These are phyloP conservation scores for Ceratocystis lukuohia DNA, from an alignment of 2,329 filamentous ascomycete genomes.

Conservation along the genomic window DNA sequence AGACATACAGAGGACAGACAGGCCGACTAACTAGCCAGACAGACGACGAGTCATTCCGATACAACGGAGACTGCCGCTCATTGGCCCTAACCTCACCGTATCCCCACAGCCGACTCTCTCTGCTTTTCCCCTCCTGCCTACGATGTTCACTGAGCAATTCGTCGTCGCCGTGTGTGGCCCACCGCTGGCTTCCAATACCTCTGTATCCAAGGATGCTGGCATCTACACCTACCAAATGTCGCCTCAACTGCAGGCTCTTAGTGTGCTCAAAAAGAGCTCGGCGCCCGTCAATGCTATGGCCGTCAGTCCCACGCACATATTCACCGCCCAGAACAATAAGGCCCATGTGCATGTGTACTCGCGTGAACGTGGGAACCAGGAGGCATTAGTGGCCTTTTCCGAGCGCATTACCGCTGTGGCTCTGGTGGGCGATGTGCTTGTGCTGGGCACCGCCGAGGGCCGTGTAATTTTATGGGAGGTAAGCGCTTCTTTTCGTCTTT, in stretches of 20 bases:
- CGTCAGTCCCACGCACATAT: slow-evolving; percentile 69
- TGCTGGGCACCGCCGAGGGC: slow-evolving; percentile 73
- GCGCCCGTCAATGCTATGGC: slow-evolving; percentile 67
- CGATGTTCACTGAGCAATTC: slow-evolving; percentile 48
- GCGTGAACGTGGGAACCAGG: slow-evolving; percentile 69
- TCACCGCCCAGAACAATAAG: slow-evolving; percentile 82
- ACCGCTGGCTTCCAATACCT: slow-evolving; percentile 46
- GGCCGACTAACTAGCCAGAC: too few species aligned
- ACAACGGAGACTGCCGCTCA: background rate
- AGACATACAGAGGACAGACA: background rate
- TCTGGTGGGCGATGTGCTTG: slow-evolving; percentile 57
- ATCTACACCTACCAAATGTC: slow-evolving; percentile 77
- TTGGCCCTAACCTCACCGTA: background rate
- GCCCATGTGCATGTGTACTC: slow-evolving; percentile 89
- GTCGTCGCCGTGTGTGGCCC: slow-evolving; percentile 45
- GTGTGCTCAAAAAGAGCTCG: slow-evolving; percentile 83
- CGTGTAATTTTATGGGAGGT: slow-evolving; percentile 90
- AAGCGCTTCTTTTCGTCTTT: slow-evolving; percentile 24
- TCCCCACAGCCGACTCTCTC: background rate
- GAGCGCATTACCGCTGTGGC: slow-evolving; percentile 72
- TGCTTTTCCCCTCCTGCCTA: slow-evolving; percentile 8
- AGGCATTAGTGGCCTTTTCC: slow-evolving; percentile 74
- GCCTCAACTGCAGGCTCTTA: slow-evolving; percentile 59
- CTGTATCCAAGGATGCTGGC: slow-evolving; percentile 63
- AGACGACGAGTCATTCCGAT: background rate